phyloP scores from a whole-genome alignment of 2,329 filamentous ascomycete genomes.

The Fusarium chuoi region DNA sequence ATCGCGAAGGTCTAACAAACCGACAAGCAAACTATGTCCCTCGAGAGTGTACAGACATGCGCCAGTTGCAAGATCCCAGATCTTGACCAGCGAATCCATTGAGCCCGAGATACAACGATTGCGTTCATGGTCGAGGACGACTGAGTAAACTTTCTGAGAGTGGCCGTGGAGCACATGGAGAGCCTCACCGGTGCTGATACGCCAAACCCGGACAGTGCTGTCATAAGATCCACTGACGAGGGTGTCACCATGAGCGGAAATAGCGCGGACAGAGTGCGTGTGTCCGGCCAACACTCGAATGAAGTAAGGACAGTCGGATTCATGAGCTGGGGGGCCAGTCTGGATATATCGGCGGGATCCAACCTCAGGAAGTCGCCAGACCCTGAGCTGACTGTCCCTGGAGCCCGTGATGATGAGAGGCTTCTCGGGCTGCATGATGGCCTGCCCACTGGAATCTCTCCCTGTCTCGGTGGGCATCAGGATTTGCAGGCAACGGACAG shows the following conservation, averaged over 20 bases:
- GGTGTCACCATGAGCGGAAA: constrained; percentile 93
- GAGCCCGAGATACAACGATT: constrained; percentile 97
- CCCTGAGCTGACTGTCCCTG: constrained; percentile 89
- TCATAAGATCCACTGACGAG: constrained; percentile 98
- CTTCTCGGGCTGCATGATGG: constrained; percentile 91
- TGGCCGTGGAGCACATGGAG: constrained; percentile 88
- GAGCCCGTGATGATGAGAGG: constrained; percentile 98
- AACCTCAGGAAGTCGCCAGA: constrained; percentile 91
- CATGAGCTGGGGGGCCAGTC: constrained; percentile 76
- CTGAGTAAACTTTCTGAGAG: constrained; percentile 93
- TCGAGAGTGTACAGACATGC: constrained; percentile 88
- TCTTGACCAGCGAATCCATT: constrained; percentile 98
- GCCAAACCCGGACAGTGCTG: constrained; percentile 94
- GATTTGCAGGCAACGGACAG: constrained; percentile 94
- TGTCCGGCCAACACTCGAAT: constrained; percentile 88
- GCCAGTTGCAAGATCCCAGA: constrained; percentile 93
- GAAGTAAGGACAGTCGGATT: constrained; percentile 92
- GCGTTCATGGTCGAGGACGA: constrained; percentile 89
- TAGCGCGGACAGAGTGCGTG: constrained; percentile 92
- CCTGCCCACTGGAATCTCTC: constrained; percentile 73
- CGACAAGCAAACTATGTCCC: constrained; percentile 91
- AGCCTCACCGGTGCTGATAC: constrained; percentile 92
- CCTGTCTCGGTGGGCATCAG: constrained; percentile 86
- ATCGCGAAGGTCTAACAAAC: constrained; percentile 87
- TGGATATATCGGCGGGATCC: constrained; percentile 83